Conservation (phyloP, 192 early-diverging fungal genomes). For the Chytriomyces hyalinus region DNA sequence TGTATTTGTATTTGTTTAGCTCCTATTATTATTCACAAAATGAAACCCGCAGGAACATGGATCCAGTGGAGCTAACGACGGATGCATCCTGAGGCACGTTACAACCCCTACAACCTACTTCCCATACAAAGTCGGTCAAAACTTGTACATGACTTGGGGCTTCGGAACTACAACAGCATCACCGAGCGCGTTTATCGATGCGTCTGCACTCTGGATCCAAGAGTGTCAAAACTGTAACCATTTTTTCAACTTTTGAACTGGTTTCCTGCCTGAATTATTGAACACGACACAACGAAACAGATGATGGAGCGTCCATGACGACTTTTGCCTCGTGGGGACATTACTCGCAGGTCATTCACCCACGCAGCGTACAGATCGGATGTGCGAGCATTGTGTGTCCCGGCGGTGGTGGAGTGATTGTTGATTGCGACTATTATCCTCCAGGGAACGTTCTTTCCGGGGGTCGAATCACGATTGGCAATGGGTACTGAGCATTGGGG, state of each 20-base stretch:
- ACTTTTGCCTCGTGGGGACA: constrained; percentile 23
- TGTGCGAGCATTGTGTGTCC: not conserved
- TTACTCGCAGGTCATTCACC: constrained; percentile 24
- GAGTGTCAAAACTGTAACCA: constrained; percentile 12
- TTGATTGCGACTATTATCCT: constrained; percentile 14
- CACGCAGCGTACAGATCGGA: not conserved
- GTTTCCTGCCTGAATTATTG: not conserved
- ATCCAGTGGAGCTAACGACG: not conserved
- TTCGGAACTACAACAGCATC: not conserved
- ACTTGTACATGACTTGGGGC: constrained; percentile 8
- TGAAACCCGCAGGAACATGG: not conserved
- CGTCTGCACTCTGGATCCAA: not conserved
- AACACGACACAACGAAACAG: not conserved
- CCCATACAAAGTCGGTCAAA: constrained; percentile 11
- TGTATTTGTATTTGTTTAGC: not conserved
- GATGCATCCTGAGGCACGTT: constrained; percentile 3
- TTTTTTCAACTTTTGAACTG: not conserved
- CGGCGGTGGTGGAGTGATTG: not conserved
- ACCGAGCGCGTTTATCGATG: not conserved
- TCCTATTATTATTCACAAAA: not conserved
- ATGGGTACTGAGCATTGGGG: constrained; percentile 8
- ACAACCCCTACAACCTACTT: not conserved
- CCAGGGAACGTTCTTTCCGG: constrained; percentile 1
- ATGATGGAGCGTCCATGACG: constrained; percentile 3
- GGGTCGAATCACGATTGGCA: constrained; percentile 13